Conservation (phyloP, 2,329 filamentous ascomycete genomes). For the Penicillium vulpinum region DNA sequence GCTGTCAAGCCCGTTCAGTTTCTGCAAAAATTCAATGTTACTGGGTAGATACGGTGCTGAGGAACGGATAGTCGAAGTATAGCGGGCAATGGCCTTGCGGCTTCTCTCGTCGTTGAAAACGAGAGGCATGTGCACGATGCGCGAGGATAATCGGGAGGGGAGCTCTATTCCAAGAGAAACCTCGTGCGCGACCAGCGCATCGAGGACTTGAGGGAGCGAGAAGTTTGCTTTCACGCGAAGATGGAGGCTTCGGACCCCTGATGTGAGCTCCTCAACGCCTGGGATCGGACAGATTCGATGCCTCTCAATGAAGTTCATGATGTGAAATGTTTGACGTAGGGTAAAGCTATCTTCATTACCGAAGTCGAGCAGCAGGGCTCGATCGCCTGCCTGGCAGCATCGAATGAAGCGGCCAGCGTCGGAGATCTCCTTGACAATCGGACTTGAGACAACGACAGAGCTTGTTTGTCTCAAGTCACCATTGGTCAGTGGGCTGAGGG, state of each 20-base stretch:
- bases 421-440: neutral
- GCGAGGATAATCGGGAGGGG: neutral
- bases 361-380: neutral
- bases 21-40: neutral
- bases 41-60: neutral
- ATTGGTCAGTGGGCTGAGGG: neutral
- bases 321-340: neutral
- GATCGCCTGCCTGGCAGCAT: neutral
- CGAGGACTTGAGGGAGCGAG: neutral
- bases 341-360: neutral
- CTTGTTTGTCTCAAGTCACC: neutral
- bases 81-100: neutral
- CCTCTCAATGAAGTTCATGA: neutral
- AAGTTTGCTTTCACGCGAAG: neutral
- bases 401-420: neutral
- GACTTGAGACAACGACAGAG: neutral
- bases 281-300: neutral
- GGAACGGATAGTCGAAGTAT: neutral
- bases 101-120: neutral
- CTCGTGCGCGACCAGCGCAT: neutral
- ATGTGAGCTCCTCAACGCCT: neutral
- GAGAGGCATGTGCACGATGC: neutral
- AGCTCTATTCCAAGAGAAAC: neutral
- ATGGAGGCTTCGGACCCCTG: neutral
- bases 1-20: neutral